Base-by-base conservation (phyloP, 306 rosid species). In the Malus sylvestris region DNA sequence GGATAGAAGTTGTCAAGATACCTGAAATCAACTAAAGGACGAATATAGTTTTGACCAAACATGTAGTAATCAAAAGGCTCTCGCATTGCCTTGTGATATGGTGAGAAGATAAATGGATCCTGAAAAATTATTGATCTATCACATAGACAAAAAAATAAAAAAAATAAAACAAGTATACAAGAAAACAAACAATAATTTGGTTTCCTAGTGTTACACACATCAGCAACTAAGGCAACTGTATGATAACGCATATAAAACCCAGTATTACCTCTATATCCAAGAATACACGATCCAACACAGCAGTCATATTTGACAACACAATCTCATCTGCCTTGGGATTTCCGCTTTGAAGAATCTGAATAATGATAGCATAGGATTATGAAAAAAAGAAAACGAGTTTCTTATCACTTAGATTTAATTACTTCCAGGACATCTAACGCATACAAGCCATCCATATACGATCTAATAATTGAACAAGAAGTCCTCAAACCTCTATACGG, bases 11-110 rank as follows among this genome's bases (percentile, higher is more conserved):
- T 64, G 85, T 71, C 77, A 77, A 84, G 90, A 83, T 80, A 92
- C 99, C 86, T 82, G 89, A 86, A 92, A 89, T 96, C 97, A 78
- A 92, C 83, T 79, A 96, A 79, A 61, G 99, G 99, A 73, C 97
- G 97, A 67, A 96, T 85, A 81, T 92, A 96, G 80, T 89, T 91
- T 81, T 96, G 99, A 68, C 99, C 99, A 75, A 96, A 91, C 79
- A 55, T 79, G 81, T 89, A 96, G 88, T 96, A 96, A 88, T 96
- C 99, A 87, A 89, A 96, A 78, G 99, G 99, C 82, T 89, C 91
- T 78, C 99, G 87, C 82, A 91, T 74, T 72, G 98, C 99, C 81
- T 88, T 91, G 91, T 96, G 99, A 81, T 85, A 67, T 76, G 99
- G 86, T 75, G 87, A 66, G 85, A 96, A 96, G 84, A 82, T 89